phyloP scores from a whole-genome alignment of 176 grass and related monocot species.

The Ensete ventricosum region DNA sequence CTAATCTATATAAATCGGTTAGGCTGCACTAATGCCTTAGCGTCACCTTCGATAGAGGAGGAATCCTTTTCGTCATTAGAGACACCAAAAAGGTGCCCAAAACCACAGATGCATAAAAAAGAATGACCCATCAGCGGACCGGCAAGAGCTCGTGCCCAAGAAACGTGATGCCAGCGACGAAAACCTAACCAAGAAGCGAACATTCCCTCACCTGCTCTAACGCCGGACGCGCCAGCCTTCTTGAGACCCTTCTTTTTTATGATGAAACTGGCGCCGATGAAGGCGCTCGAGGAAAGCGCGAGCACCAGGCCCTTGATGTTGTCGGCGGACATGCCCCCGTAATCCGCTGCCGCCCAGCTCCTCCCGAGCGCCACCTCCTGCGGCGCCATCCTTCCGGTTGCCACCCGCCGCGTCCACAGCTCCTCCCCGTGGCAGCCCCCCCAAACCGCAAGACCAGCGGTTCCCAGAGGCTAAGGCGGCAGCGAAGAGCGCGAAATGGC shows the following conservation, averaged over 20 bases:
- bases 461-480: too few relatives aligned
- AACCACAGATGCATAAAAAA: background rate
- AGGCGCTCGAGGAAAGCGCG: conserved; percentile 5
- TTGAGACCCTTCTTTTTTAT: conserved; percentile 2
- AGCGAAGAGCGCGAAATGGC: background rate
- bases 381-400: background rate
- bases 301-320: conserved; percentile 5
- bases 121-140: background rate
- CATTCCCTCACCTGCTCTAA: background rate
- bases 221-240: background rate
- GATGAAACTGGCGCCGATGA: conserved; percentile 6
- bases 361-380: background rate
- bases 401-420: background rate
- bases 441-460: too few relatives aligned
- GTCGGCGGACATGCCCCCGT: conserved; percentile 1
- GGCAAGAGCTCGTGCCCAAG: background rate
- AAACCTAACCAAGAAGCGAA: background rate
- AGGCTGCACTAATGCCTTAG: too few relatives aligned
- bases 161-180: background rate
- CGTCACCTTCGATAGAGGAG: too few relatives aligned
- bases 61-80: too few relatives aligned
- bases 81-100: background rate
- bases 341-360: background rate
- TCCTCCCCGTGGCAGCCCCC: background rate
- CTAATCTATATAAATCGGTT: too few relatives aligned